These are phyloP conservation scores for Aciculoconidium aculeatum DNA, from an alignment of 805 yeast species.

Conservation along the genomic window DNA sequence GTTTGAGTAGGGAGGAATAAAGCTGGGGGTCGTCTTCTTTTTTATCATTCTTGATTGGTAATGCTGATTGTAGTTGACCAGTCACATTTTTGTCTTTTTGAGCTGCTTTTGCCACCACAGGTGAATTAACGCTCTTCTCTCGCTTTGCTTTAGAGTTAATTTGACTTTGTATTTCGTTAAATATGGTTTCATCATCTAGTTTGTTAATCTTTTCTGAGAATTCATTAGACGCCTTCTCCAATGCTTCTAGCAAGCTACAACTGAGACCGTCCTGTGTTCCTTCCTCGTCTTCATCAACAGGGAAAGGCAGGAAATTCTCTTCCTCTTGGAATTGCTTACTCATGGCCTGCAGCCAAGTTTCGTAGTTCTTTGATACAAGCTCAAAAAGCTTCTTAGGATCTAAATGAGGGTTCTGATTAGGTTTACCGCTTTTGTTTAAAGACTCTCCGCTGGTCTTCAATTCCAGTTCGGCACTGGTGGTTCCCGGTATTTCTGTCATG, in stretches of 20 bases:
- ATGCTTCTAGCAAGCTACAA: constrained; percentile 24
- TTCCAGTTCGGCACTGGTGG: too few species aligned
- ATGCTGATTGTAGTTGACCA: too few species aligned
- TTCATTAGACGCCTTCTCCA: constrained; percentile 23
- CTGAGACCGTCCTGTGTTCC: constrained; percentile 18
- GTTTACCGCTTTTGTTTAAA: too few species aligned
- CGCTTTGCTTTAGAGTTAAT: constrained; percentile 2
- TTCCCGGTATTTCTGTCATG: too few species aligned
- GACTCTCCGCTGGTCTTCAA: too few species aligned
- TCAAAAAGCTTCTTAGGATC: constrained; percentile 26
- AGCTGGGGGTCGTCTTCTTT: constrained; percentile 1
- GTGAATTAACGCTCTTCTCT: too few species aligned
- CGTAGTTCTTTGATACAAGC: constrained; percentile 30
- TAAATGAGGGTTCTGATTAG: constrained; percentile 3
- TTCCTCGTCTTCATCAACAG: constrained; percentile 14
- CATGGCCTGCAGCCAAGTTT: constrained; percentile 32
- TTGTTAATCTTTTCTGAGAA: constrained; percentile 10
- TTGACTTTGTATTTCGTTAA: constrained; percentile 8
- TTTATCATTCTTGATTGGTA: neutral
- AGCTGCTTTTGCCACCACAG: neutral
- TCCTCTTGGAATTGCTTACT: constrained; percentile 19
- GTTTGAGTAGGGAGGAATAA: constrained; percentile 15
- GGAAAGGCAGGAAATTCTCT: constrained; percentile 25
- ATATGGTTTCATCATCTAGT: constrained; percentile 8
- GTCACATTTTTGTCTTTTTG: neutral